These are phyloP conservation scores for Clonostachys rosea DNA, from an alignment of 2,329 filamentous ascomycete genomes.

Conservation along the genomic window DNA sequence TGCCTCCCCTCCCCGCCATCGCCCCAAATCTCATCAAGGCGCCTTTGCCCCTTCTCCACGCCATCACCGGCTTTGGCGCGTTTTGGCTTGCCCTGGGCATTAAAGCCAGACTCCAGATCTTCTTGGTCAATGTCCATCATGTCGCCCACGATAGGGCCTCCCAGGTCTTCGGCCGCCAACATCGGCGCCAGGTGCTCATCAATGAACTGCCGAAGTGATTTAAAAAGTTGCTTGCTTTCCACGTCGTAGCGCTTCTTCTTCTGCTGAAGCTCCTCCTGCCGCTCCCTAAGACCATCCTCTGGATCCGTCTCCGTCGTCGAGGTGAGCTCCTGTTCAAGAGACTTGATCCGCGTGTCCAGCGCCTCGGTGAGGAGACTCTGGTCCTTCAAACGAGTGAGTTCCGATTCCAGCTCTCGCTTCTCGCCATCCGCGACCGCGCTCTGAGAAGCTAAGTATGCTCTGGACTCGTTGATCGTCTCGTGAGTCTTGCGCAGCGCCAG, in stretches of 20 bases:
- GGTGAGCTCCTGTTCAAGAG: constrained; percentile 52
- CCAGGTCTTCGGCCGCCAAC: constrained; percentile 78
- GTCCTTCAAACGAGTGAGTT: constrained; percentile 46
- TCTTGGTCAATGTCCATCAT: constrained; percentile 60
- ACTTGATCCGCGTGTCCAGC: constrained; percentile 51
- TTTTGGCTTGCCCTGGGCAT: constrained; percentile 48
- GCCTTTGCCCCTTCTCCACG: constrained; percentile 49
- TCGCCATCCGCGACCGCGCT: constrained; percentile 33
- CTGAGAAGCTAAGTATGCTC: constrained; percentile 47
- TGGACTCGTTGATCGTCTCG: constrained; percentile 59
- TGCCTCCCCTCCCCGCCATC: constrained; percentile 13
- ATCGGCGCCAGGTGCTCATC: constrained; percentile 66
- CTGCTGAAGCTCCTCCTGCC: constrained; percentile 53
- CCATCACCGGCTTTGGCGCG: constrained; percentile 15
- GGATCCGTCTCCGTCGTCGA: constrained; percentile 53
- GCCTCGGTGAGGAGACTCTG: constrained; percentile 50
- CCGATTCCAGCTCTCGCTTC: constrained; percentile 41
- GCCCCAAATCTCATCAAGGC: constrained; percentile 63
- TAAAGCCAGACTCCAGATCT: constrained; percentile 56
- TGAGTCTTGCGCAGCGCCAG: constrained; percentile 66
- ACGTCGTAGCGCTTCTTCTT: constrained; percentile 56
- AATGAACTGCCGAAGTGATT: constrained; percentile 65
- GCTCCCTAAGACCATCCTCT: constrained; percentile 57
- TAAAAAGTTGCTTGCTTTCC: constrained; percentile 57
- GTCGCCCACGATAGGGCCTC: constrained; percentile 77